A percentile compares a stretch with the other conserved stretches of the same genome.
Conservation (phyloP, 2,329 filamentous ascomycete genomes). For the Fusarium miscanthi region DNA sequence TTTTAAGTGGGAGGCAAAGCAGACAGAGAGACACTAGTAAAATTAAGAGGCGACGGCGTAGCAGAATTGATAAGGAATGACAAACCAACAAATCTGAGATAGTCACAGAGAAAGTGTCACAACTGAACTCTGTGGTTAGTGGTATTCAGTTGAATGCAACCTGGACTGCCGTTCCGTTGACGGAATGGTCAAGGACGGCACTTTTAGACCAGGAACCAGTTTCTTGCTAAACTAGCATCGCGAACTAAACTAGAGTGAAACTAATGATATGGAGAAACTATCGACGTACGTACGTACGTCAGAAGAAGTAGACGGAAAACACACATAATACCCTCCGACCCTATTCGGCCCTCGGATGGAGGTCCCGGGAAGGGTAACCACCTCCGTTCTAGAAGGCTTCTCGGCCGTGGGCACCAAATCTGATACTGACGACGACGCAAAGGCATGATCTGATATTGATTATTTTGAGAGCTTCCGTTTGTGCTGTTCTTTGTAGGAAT, state of each 20-base stretch:
- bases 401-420: not conserved
- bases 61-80: not conserved
- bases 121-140: not conserved
- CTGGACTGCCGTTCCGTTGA: constrained; percentile 21
- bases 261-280: not conserved
- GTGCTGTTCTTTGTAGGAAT: not conserved
- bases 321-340: constrained; percentile 31
- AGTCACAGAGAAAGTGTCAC: not conserved
- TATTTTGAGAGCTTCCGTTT: not conserved
- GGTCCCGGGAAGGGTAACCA: constrained; percentile 23
- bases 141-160: constrained; percentile 10
- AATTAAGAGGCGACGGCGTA: not conserved
- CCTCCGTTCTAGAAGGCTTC: constrained; percentile 38
- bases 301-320: constrained; percentile 20
- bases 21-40: not conserved
- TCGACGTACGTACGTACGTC: constrained; percentile 5
- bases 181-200: constrained; percentile 25
- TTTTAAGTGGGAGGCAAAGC: constrained; percentile 2
- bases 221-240: not conserved
- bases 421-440: not conserved
- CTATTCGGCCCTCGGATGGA: constrained; percentile 7
- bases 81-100: not conserved
- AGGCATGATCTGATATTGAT: constrained; percentile 3
- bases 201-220: constrained; percentile 34
- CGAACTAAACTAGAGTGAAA: not conserved